These are phyloP conservation scores for Flaveria brownii DNA, from an alignment of 129 eudicot species.

Conservation along the genomic window DNA sequence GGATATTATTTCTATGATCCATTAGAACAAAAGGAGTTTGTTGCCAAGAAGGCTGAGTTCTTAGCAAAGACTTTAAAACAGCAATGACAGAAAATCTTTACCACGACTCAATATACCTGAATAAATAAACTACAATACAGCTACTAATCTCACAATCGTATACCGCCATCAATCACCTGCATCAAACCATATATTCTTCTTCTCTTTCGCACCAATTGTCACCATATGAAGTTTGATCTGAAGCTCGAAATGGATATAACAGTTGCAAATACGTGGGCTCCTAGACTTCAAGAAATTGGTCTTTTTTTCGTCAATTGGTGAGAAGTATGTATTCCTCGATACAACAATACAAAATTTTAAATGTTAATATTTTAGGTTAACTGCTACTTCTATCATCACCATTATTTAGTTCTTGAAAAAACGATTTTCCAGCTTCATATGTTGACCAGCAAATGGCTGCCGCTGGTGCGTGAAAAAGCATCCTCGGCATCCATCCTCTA, in stretches of 20 bases:
- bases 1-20: too few relatives aligned
- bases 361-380: constrained; percentile 32
- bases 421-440: constrained; percentile 70
- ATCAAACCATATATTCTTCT: not conserved
- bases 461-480: constrained; percentile 94
- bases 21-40: too few relatives aligned
- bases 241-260: constrained; percentile 5
- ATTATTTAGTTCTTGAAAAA: constrained; percentile 56
- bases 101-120: constrained; percentile 9
- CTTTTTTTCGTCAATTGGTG: not conserved
- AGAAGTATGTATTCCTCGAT: constrained; percentile 23
- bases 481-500: constrained; percentile 90
- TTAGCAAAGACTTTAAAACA: too few relatives aligned
- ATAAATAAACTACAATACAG: constrained; percentile 34
- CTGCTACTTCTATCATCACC: constrained; percentile 22
- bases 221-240: constrained; percentile 13
- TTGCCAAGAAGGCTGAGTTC: too few relatives aligned
- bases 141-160: constrained; percentile 24
- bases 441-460: constrained; percentile 97
- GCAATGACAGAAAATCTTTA: not conserved
- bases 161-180: constrained; percentile 1
- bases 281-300: constrained; percentile 17
- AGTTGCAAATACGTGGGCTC: constrained; percentile 3
- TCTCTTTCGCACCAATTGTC: constrained; percentile 16
- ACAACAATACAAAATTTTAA: constrained; percentile 29